A percentile compares a stretch with the other conserved stretches of the same genome.
These are phyloP conservation scores for Mixia osmundae DNA, from an alignment of 1,284 basidiomycete genomes.

Conservation along the genomic window DNA sequence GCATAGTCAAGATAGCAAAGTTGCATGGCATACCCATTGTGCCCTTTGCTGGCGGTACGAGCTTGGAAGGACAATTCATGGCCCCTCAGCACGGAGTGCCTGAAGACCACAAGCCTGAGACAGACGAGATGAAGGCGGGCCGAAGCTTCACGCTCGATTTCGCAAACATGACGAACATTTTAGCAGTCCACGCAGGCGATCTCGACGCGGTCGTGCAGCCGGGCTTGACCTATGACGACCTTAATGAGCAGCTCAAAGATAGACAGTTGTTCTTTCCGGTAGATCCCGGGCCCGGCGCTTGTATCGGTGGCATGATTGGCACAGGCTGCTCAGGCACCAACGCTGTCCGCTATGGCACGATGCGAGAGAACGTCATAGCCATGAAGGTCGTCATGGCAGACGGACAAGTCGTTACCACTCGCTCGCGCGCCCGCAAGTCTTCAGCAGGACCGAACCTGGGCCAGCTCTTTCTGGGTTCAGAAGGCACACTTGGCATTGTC, in stretches of 20 bases:
- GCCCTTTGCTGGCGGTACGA: conserved; percentile 41
- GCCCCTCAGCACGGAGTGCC: conserved; percentile 20
- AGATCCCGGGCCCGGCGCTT: conserved; percentile 5
- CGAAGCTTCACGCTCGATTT: conserved; percentile 35
- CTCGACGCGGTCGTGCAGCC: conserved; percentile 51
- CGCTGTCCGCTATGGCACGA: conserved; percentile 38
- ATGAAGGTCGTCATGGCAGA: conserved; percentile 71
- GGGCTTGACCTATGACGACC: conserved; percentile 42
- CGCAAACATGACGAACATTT: conserved; percentile 50
- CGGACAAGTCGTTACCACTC: conserved; percentile 82
- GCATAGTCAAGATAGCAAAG: conserved; percentile 35
- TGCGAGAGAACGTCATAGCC: conserved; percentile 13
- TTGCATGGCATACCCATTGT: conserved; percentile 45
- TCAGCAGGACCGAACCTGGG: conserved; percentile 77
- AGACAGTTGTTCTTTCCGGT: conserved; percentile 73
- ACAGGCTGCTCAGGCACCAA: conserved; percentile 14
- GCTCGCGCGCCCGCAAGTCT: conserved; percentile 56
- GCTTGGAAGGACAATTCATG: conserved; percentile 39
- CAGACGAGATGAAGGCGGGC: conserved; percentile 5
- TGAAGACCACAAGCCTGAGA: conserved; percentile 2
- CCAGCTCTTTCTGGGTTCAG: conserved; percentile 79
- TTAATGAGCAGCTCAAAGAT: conserved; percentile 48
- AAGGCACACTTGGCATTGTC: conserved; percentile 67
- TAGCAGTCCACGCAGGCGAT: conserved; percentile 53
- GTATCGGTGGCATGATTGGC: conserved; percentile 65